These are phyloP conservation scores for Dactylellina sp. DNA, from an alignment of 2,329 filamentous ascomycete genomes.

Conservation along the genomic window DNA sequence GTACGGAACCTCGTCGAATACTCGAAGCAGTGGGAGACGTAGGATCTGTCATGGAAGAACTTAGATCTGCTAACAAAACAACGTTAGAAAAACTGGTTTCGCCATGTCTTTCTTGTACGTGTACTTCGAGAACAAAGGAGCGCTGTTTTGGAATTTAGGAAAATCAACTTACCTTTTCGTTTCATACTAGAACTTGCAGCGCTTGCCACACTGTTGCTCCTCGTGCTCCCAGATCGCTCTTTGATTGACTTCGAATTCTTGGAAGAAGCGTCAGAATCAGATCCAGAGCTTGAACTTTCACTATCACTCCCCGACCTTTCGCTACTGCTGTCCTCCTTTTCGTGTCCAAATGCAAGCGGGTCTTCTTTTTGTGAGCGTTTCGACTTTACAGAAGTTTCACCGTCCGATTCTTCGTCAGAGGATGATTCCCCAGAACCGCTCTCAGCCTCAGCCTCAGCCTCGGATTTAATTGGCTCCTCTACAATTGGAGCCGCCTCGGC, in stretches of 20 bases:
- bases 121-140: too few relatives aligned
- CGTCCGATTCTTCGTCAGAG: conserved; percentile 46
- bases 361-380: conserved; percentile 31
- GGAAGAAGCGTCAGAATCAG: conserved; percentile 36
- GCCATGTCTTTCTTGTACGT: conserved; percentile 12
- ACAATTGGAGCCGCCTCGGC: conserved; percentile 18
- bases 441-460: conserved; percentile 11
- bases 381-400: conserved; percentile 21
- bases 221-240: conserved; percentile 25
- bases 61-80: conserved; percentile 20
- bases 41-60: conserved; percentile 49
- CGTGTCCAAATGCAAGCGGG: conserved; percentile 45
- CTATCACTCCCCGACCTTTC: conserved; percentile 36
- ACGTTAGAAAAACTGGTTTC: conserved; percentile 14
- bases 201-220: conserved; percentile 41
- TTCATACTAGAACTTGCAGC: conserved; percentile 49
- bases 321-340: conserved; percentile 37
- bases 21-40: conserved; percentile 44
- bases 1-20: conserved; percentile 48
- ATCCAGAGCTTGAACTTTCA: conserved; percentile 42
- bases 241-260: conserved; percentile 46
- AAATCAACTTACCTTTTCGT: conserved; percentile 46
- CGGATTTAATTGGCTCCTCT: conserved; percentile 27
- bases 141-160: not conserved
- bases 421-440: conserved; percentile 41